Evolutionary conservation across 768 basidiomycete genomes (phyloP).

Genomic region (Calocybe cyanea): DNA sequence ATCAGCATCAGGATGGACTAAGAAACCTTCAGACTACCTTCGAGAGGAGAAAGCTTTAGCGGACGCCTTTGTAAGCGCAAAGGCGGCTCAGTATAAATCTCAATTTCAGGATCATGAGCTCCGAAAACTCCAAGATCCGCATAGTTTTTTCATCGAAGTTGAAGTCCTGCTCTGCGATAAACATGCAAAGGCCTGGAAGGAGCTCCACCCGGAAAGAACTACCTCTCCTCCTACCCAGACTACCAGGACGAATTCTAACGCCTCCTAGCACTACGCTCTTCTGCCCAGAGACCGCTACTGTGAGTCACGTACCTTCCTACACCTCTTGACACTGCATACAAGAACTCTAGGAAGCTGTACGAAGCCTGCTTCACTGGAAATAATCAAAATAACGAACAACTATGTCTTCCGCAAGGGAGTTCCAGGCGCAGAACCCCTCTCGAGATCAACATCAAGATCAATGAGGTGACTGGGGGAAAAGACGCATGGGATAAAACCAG

Average conservation of each 20-base stretch:
- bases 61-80: not conserved
- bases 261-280: not conserved
- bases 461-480: slow-evolving; percentile 7
- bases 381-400: slow-evolving; percentile 42
- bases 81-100: not conserved
- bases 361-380: slow-evolving; percentile 54
- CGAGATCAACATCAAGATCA: slow-evolving; percentile 39
- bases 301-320: slow-evolving; percentile 25
- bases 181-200: slow-evolving; percentile 41
- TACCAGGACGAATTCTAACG: not conserved
- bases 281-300: slow-evolving; percentile 9
- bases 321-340: slow-evolving; percentile 37
- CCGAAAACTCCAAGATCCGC: slow-evolving; percentile 19
- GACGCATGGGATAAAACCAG: not conserved
- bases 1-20: slow-evolving; percentile 4
- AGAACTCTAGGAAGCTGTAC: slow-evolving; percentile 50
- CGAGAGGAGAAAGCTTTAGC: not conserved
- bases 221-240: not conserved
- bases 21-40: not conserved
- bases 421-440: slow-evolving; percentile 27
- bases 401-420: slow-evolving; percentile 46
- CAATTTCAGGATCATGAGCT: not conserved
- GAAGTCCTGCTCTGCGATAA: slow-evolving; percentile 27
- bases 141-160: slow-evolving; percentile 31
- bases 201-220: slow-evolving; percentile 26